Conservation (phyloP, 192 early-diverging fungal species). For the Cladochytrium replicatum region DNA sequence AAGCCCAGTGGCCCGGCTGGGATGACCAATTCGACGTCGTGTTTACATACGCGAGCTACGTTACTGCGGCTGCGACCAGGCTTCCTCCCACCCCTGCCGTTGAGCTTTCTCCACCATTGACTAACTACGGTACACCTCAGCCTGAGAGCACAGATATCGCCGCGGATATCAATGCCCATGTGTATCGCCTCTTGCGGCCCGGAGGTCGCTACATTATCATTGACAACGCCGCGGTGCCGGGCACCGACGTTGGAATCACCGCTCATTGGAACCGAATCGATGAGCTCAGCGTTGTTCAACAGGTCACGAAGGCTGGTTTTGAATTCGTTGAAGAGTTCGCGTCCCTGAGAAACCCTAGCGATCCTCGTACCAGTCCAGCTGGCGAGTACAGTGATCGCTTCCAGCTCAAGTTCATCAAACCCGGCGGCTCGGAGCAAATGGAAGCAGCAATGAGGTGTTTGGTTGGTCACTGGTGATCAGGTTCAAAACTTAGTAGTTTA, state of each 20-base stretch:
- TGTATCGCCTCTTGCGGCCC: neutral
- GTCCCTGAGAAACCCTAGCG: neutral
- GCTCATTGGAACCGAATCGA: neutral
- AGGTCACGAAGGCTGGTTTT: neutral
- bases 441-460: neutral
- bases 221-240: conserved; percentile 1
- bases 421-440: conserved; percentile 2
- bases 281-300: neutral
- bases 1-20: neutral
- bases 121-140: too few relatives aligned
- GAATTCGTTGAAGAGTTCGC: conserved; percentile 1
- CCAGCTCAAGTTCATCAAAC: conserved; percentile 4
- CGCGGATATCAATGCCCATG: neutral
- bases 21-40: conserved; percentile 1
- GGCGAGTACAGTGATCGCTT: neutral
- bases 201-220: conserved; percentile 3
- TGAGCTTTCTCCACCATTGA: neutral
- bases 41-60: conserved; percentile 6
- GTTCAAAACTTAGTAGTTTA: too few relatives aligned
- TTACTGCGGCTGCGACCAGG: conserved; percentile 1
- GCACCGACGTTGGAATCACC: neutral
- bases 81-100: too few relatives aligned
- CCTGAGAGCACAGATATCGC: neutral
- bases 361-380: neutral
- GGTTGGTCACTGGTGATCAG: conserved; percentile 8